These are phyloP conservation scores for Eimeria acervulina DNA, from an alignment of 169 alveolate genomes.

Conservation along the genomic window DNA sequence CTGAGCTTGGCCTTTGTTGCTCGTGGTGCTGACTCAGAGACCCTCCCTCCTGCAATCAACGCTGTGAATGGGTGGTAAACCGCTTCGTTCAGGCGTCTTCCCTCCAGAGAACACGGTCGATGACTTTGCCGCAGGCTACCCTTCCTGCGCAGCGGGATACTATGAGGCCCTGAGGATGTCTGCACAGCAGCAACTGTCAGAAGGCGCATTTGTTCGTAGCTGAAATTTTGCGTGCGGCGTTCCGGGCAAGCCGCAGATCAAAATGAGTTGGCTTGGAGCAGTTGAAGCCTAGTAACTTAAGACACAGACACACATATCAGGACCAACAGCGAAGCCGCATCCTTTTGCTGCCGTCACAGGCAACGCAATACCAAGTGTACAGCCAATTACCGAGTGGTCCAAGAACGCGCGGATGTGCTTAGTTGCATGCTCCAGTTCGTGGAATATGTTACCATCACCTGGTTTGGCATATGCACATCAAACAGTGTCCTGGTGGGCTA, in stretches of 20 bases:
- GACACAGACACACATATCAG: not conserved
- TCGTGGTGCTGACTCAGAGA: constrained; percentile 79
- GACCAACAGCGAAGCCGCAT: constrained; percentile 31
- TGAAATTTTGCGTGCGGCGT: not conserved
- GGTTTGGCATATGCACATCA: constrained; percentile 4
- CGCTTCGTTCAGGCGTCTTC: constrained; percentile 80
- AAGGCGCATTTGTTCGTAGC: not conserved
- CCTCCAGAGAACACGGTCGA: constrained; percentile 43
- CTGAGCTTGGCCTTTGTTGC: constrained; percentile 54
- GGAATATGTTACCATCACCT: not conserved
- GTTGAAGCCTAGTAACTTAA: not conserved
- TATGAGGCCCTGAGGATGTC: constrained; percentile 74
- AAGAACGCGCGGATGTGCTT: not conserved
- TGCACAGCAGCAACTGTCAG: constrained; percentile 75
- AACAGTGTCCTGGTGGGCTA: not conserved
- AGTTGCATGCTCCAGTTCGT: not conserved
- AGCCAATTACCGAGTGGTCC: not conserved
- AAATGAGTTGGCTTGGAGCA: not conserved
- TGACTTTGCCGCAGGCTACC: constrained; percentile 42
- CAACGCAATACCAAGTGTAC: not conserved
- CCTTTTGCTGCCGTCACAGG: not conserved
- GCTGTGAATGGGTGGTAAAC: constrained; percentile 80
- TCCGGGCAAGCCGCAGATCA: not conserved
- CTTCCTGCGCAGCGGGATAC: constrained; percentile 53
- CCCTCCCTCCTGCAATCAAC: constrained; percentile 62